Percentiles rank a stretch among this genome's conserved stretches.
Evolutionary conservation across 192 early-diverging fungal genomes (phyloP).

Genomic region (Rhizoclosmatium globosum): DNA sequence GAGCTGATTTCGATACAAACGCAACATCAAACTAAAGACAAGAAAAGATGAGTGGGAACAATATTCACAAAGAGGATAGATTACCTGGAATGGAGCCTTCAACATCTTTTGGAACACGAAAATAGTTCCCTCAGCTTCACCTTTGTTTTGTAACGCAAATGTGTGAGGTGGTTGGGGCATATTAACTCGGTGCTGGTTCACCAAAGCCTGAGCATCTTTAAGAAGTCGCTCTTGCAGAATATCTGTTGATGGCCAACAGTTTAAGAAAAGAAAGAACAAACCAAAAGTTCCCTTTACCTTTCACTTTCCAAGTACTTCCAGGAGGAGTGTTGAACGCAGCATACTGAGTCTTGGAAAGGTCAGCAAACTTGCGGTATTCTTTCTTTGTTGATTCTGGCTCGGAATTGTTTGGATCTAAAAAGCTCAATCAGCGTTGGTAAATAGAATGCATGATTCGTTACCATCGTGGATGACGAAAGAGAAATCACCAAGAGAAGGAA

Average conservation of each 20-base stretch:
- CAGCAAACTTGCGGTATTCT: conserved; percentile 23
- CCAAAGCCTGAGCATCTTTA: conserved; percentile 28
- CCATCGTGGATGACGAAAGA: conserved; percentile 65
- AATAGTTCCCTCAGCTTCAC: conserved; percentile 54
- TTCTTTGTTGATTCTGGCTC: conserved; percentile 10
- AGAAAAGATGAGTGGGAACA: background rate
- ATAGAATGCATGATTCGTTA: conserved; percentile 9
- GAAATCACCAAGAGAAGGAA: conserved; percentile 77
- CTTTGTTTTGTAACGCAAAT: conserved; percentile 38
- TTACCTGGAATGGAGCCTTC: conserved; percentile 69
- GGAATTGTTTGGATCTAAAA: conserved; percentile 9
- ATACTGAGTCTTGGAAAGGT: conserved; percentile 27
- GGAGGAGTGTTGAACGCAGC: conserved; percentile 32
- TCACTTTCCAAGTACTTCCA: conserved; percentile 64
- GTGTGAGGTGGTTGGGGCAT: conserved; percentile 39
- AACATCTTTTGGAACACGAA: conserved; percentile 72
- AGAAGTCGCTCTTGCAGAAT: conserved; percentile 40
- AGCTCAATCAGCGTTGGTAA: background rate
- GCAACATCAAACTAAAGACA: conserved; percentile 62
- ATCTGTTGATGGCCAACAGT: conserved; percentile 35
- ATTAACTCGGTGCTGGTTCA: conserved; percentile 4
- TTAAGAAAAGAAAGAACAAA: background rate
- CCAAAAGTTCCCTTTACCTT: conserved; percentile 31
- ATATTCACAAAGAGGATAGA: conserved; percentile 14
- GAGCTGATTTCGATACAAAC: conserved; percentile 51